Percentiles rank a stretch among this genome's conserved stretches.
Conservation (phyloP, 495 filamentous ascomycete species). For the Hypoxylon rickii region DNA sequence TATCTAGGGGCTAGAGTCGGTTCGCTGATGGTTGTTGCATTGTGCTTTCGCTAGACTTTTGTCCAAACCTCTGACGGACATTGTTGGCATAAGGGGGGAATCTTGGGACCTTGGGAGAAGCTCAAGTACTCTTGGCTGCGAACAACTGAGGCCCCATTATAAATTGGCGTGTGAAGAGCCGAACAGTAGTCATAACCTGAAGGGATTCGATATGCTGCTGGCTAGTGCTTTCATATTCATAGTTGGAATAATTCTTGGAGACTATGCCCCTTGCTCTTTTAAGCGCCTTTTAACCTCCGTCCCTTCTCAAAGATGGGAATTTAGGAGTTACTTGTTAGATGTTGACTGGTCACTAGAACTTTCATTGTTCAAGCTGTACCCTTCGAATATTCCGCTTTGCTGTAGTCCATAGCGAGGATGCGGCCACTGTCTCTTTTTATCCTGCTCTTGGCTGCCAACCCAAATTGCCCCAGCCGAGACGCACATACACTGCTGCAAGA, state of each 20-base stretch:
- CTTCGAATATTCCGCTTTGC: constrained; percentile 25
- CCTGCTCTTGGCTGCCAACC: constrained; percentile 29
- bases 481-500: constrained; percentile 32
- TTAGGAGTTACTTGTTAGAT: constrained; percentile 40
- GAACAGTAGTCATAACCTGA: constrained; percentile 11
- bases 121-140: constrained; percentile 30
- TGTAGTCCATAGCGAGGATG: constrained; percentile 31
- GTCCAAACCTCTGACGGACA: constrained; percentile 29
- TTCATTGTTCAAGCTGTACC: constrained; percentile 34
- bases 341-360: constrained; percentile 35
- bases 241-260: constrained; percentile 20
- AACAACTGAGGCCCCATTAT: constrained; percentile 29
- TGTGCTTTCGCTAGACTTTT: constrained; percentile 25
- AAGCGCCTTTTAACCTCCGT: constrained; percentile 34
- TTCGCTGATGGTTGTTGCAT: constrained; percentile 14
- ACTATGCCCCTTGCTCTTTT: constrained; percentile 27
- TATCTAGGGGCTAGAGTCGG: constrained; percentile 23
- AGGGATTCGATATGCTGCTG: constrained; percentile 11
- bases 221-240: constrained; percentile 31
- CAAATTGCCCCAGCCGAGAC: constrained; percentile 25
- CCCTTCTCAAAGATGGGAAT: constrained; percentile 34
- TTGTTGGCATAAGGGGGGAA: constrained; percentile 15
- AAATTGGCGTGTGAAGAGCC: constrained; percentile 31
- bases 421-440: constrained; percentile 24
- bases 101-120: constrained; percentile 5